Evolutionary conservation across 2,329 filamentous ascomycete species (phyloP).

Genomic region (Fusarium begoniae): DNA sequence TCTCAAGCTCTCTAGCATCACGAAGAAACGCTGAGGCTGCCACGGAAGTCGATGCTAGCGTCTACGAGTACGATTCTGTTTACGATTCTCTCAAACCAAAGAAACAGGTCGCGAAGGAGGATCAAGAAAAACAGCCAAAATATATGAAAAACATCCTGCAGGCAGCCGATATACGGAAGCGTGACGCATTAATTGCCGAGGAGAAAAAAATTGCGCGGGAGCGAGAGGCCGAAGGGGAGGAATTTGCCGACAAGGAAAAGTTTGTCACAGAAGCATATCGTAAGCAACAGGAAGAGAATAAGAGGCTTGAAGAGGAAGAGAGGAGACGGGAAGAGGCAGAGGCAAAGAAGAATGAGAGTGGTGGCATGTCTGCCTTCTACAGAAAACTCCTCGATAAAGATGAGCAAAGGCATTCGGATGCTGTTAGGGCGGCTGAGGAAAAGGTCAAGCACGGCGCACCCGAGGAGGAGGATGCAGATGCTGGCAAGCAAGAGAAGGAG

Average conservation of each 20-base stretch:
- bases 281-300: slow-evolving; percentile 80
- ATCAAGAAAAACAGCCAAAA: slow-evolving; percentile 72
- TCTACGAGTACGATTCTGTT: slow-evolving; percentile 87
- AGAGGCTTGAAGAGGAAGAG: slow-evolving; percentile 76
- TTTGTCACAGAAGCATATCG: slow-evolving; percentile 88
- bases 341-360: slow-evolving; percentile 67
- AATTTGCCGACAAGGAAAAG: slow-evolving; percentile 83
- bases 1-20: slow-evolving; percentile 71
- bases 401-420: slow-evolving; percentile 74
- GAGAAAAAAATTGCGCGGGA: slow-evolving; percentile 83
- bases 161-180: slow-evolving; percentile 78
- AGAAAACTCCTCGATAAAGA: slow-evolving; percentile 76
- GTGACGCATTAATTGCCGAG: slow-evolving; percentile 79
- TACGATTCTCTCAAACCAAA: slow-evolving; percentile 80
- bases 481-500: slow-evolving; percentile 64
- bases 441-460: slow-evolving; percentile 53
- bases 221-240: slow-evolving; percentile 81
- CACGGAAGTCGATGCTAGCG: slow-evolving; percentile 72
- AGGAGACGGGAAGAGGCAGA: slow-evolving; percentile 70
- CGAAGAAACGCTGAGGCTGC: slow-evolving; percentile 72
- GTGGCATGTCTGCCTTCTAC: slow-evolving; percentile 84
- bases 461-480: slow-evolving; percentile 48
- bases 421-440: slow-evolving; percentile 72
- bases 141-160: slow-evolving; percentile 81
- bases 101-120: slow-evolving; percentile 64